phyloP scores from a whole-genome alignment of 257 asterid species.

The Scutellaria galericulata region DNA sequence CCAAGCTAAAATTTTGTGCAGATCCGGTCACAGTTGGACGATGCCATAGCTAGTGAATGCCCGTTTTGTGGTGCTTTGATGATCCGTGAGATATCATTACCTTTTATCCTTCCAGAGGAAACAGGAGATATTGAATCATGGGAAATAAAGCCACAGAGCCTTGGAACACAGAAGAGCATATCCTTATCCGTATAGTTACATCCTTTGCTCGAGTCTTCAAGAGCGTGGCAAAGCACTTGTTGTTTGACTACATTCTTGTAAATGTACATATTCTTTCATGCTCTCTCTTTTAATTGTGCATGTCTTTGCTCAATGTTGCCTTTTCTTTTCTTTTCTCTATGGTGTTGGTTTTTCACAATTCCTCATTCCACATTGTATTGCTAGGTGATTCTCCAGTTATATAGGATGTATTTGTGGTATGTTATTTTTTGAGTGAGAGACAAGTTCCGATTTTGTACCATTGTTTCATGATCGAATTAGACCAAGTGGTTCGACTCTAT shows the following conservation, averaged over 20 bases:
- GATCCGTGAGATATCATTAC: constrained; percentile 87
- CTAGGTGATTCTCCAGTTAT: constrained; percentile 5
- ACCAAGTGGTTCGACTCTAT: background rate
- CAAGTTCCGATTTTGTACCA: background rate
- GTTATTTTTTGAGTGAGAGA: background rate
- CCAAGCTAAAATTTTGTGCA: constrained; percentile 43
- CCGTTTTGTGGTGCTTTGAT: constrained; percentile 92
- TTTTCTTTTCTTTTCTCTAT: background rate
- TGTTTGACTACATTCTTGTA: background rate
- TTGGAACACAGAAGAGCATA: constrained; percentile 71
- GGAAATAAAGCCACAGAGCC: constrained; percentile 73
- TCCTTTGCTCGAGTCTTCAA: constrained; percentile 3
- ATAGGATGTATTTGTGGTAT: background rate
- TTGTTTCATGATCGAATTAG: background rate
- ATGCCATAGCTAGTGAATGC: constrained; percentile 91
- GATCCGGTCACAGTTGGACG: constrained; percentile 91
- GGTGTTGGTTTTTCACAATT: background rate
- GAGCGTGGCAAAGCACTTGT: too few species aligned
- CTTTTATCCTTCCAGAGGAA: constrained; percentile 69
- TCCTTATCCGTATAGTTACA: constrained; percentile 51
- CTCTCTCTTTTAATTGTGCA: background rate
- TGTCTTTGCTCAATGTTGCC: background rate
- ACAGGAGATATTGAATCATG: constrained; percentile 69
- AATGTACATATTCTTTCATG: constrained; percentile 13
- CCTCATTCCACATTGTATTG: background rate